These are phyloP conservation scores for Phytopythium oedochilum DNA, from an alignment of 352 stramenopile species.

Conservation along the genomic window DNA sequence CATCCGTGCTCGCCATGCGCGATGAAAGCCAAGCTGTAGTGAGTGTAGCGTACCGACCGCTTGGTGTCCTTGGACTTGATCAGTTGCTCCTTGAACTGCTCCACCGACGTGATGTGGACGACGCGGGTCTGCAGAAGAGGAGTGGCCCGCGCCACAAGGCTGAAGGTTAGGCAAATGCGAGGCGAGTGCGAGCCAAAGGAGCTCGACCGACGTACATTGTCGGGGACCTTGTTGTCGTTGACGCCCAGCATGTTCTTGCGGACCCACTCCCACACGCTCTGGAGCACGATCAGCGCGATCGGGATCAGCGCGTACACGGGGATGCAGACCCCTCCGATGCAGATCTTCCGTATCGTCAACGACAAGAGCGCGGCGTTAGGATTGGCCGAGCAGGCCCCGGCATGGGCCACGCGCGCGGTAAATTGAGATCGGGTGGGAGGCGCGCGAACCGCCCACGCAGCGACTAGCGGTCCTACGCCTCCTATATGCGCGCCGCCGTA, in stretches of 20 bases:
- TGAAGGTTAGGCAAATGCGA: not conserved
- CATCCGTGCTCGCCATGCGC: not conserved
- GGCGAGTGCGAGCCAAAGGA: not conserved
- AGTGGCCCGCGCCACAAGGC: no score
- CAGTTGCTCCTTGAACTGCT: constrained; percentile 76
- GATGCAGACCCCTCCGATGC: constrained; percentile 74
- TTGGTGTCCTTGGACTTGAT: constrained; percentile 63
- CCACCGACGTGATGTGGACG: constrained; percentile 59
- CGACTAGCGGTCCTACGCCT: no score
- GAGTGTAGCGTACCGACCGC: constrained; percentile 28
- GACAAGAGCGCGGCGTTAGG: not conserved
- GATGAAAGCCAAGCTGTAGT: not conserved
- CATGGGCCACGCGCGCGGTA: no score
- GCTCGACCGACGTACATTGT: constrained; percentile 40
- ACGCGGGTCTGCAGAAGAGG: constrained; percentile 42
- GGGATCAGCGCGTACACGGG: constrained; percentile 73
- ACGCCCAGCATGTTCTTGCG: constrained; percentile 55
- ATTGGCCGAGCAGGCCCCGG: no score
- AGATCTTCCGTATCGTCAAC: constrained; percentile 41
- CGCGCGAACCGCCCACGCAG: no score
- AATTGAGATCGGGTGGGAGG: no score
- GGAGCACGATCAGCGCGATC: constrained; percentile 63
- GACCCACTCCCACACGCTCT: constrained; percentile 69
- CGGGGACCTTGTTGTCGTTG: constrained; percentile 38
- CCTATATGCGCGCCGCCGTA: constrained; percentile 10